Base-by-base conservation (phyloP, 2,329 filamentous ascomycete species). In the Fusarium protoensiforme region DNA sequence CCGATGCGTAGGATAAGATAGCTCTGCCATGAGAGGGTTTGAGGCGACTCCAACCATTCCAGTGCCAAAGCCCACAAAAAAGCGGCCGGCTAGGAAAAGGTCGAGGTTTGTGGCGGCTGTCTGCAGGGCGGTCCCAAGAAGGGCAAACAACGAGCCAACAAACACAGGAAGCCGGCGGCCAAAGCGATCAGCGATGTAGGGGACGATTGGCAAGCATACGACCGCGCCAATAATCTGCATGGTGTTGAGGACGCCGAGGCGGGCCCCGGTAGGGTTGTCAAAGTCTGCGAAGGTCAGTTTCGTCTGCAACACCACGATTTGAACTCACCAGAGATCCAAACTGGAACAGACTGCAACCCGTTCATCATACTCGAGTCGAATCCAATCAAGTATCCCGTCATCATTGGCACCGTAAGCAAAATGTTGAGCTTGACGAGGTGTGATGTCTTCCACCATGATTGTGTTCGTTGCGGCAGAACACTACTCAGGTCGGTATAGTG, bases 171-270 rank as follows among this genome's bases (percentile, higher is more conserved):
- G 31, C 16, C 53, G 33, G 7, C 53, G 53, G 4, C 53, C 53
- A 38, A 57, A 57, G 13, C 33, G 31, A 57, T 57, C 53, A 35
- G 53, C 53, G 3, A 57, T 2, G 20, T 35, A 43, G 5, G 62
- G 62, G 2, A 59, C 53, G 18, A 64, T 41, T 16, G 61, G 61
- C 14, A 63, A 10, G 35, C 61, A 56, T 1, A 53, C 35, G 7
- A 63, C 31, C 2, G 48, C 61, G 4, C 61, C 61, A 43, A 63
- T 63, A 5, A 56, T 38, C 13, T 63, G 61, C 61, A 63, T 63
- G 9, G 61, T 63, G 7, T 36, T 38, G 16, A 63, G 46, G 9
- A 63, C 22, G 2, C 61, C 61, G 22, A 63, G 16, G 3, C 22
- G 46, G 8, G 48, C 36, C 8, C 61, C 48, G 9, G 31, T 20